Percentiles rank a stretch among this genome's conserved stretches.
These are phyloP conservation scores for Starmerella powellii DNA, from an alignment of 805 yeast genomes.

Conservation along the genomic window DNA sequence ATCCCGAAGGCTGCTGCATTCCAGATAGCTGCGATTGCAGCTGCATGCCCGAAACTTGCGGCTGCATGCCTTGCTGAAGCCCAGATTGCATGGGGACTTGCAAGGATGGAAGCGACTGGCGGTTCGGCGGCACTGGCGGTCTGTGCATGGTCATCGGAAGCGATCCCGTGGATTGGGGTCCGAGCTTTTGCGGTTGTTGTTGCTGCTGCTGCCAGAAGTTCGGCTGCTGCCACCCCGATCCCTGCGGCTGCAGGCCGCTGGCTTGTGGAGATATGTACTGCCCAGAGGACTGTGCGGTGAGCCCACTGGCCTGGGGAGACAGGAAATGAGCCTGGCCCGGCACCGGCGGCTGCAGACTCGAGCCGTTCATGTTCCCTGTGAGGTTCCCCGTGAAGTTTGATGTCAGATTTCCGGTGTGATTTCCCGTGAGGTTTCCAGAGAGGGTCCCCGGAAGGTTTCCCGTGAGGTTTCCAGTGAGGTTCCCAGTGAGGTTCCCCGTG, in stretches of 20 bases:
- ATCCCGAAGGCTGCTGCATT: neutral
- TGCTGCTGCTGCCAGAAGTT: neutral
- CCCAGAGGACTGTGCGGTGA: neutral
- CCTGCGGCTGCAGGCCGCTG: conserved; percentile 10
- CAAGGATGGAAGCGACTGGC: neutral
- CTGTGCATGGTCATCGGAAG: conserved; percentile 11
- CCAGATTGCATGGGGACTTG: neutral
- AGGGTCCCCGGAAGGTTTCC: too few species aligned
- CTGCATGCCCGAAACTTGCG: conserved; percentile 3
- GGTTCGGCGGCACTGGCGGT: conserved; percentile 8
- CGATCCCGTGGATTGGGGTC: conserved; percentile 14
- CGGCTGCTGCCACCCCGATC: conserved; percentile 2
- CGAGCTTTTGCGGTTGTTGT: conserved; percentile 1
- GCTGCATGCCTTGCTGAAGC: conserved; percentile 2
- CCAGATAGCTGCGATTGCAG: conserved; percentile 1
- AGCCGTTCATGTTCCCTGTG: too few species aligned
- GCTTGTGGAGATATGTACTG: neutral
- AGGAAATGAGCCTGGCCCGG: conserved; percentile 1
- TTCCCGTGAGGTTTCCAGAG: too few species aligned
- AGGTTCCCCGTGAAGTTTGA: too few species aligned
- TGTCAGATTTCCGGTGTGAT: too few species aligned
- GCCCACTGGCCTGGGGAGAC: conserved; percentile 2
- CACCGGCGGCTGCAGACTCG: too few species aligned
- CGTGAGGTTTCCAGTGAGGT: too few species aligned
- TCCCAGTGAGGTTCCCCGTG: too few species aligned